Conservation (phyloP, 805 yeast genomes). For the Nakazawaea holstii region DNA sequence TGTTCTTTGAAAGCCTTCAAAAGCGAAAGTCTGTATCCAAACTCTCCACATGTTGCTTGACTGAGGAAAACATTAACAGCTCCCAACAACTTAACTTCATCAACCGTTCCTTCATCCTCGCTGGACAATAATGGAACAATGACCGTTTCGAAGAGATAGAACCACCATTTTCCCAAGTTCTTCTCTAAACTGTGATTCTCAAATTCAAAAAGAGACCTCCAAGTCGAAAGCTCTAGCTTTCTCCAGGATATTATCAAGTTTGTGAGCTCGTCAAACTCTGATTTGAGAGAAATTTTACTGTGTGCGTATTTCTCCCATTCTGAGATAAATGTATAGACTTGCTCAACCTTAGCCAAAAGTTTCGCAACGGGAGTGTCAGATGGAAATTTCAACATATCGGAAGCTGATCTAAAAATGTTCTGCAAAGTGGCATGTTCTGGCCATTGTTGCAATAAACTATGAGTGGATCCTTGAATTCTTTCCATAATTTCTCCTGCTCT, state of each 20-base stretch:
- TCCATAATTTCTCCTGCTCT: slow-evolving; percentile 48
- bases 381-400: slow-evolving; percentile 61
- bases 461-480: slow-evolving; percentile 38
- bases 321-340: slow-evolving; percentile 69
- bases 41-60: slow-evolving; percentile 76
- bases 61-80: slow-evolving; percentile 74
- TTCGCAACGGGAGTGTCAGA: slow-evolving; percentile 70
- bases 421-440: slow-evolving; percentile 92
- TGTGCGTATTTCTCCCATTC: slow-evolving; percentile 97
- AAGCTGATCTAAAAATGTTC: slow-evolving; percentile 56
- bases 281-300: slow-evolving; percentile 59
- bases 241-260: slow-evolving; percentile 85
- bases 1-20: slow-evolving; percentile 63
- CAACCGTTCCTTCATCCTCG: slow-evolving; percentile 26
- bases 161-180: slow-evolving; percentile 83
- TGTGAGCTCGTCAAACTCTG: slow-evolving; percentile 54
- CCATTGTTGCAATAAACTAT: slow-evolving; percentile 59
- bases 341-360: slow-evolving; percentile 78
- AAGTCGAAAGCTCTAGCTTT: slow-evolving; percentile 74
- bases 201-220: slow-evolving; percentile 69
- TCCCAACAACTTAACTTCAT: slow-evolving; percentile 33
- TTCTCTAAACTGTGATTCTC: slow-evolving; percentile 49
- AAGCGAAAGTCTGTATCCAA: slow-evolving; percentile 48
- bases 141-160: slow-evolving; percentile 79
- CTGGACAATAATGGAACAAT: slow-evolving; percentile 42